Evolutionary conservation across 768 basidiomycete species (phyloP), one percentile per base, ranked within the genome.

Genomic region (Collybiopsis luxurians): DNA sequence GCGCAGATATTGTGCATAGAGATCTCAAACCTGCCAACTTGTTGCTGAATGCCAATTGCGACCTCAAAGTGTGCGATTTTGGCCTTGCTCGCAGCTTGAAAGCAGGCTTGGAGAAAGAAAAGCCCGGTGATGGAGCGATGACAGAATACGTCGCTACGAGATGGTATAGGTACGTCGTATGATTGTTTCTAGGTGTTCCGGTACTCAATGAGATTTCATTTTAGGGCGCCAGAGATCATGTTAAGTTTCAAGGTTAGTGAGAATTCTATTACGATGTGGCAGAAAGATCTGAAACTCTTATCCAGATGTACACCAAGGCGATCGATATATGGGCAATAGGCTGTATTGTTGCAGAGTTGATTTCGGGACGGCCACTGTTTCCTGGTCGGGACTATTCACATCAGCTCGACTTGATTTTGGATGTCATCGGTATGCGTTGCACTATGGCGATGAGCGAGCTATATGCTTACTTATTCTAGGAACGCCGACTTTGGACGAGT

Each of bases 21-120:
- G 87, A 89, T 69, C 76, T 89, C 47, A 95, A 95, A 65, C 94
- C 92, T 5, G 90, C 91, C 34, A 95, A 96, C 65, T 76, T 95
- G 3, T 78, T 95, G 9, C 77, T 95, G 52, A 95, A 95, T 71
- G 88, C 89, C 55, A 94, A 92, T 64, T 93, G 92, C 67, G 92
- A 93, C 70, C 79, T 94, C 39, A 92, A 92, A 71, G 87, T 92
- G 48, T 87, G 92, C 72, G 92, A 96, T 68, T 95, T 95, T 67
- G 93, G 93, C 52, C 76, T 93, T 28, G 89, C 91, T 12, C 73
- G 90, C 45, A 85, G 80, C 61, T 78, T 86, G 44, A 80, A 84
- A 65, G 72, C 79, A 6, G 81, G 81, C 17, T 85, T 85, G 67
- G 87, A 88, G 64, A 75, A 78, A 21, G 81, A n/a, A 86, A 85